These are phyloP conservation scores for Cryptosporidium bovis DNA, from an alignment of 169 alveolate species.

Conservation along the genomic window DNA sequence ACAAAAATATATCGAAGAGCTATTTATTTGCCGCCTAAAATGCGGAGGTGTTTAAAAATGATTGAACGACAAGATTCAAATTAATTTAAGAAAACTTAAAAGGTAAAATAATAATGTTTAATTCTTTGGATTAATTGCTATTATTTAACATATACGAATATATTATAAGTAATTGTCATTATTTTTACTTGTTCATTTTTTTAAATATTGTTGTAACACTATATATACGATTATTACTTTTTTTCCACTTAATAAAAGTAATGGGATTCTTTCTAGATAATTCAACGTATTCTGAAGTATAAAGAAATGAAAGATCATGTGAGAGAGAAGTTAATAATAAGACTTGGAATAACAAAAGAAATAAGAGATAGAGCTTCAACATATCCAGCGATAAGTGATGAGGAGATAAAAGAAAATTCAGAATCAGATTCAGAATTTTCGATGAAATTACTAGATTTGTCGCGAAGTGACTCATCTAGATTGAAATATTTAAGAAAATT, in stretches of 20 bases:
- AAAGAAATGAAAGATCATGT: conserved; percentile 32
- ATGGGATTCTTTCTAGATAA: too few species aligned
- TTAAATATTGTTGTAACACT: too few species aligned
- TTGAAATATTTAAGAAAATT: conserved; percentile 48
- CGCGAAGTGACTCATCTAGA: conserved; percentile 50
- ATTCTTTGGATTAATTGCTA: too few species aligned
- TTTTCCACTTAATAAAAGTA: too few species aligned
- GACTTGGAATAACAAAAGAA: conserved; percentile 41
- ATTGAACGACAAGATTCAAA: not conserved
- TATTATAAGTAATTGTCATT: too few species aligned
- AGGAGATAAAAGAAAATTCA: not conserved
- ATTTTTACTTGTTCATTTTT: too few species aligned
- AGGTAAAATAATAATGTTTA: too few species aligned
- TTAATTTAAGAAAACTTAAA: too few species aligned
- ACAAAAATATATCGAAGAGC: conserved; percentile 8
- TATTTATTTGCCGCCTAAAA: conserved; percentile 41
- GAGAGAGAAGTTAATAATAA: conserved; percentile 32
- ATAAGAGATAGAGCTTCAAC: conserved; percentile 5
- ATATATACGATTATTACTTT: too few species aligned
- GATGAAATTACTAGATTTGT: conserved; percentile 17
- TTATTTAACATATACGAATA: too few species aligned
- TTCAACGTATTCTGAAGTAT: too few species aligned
- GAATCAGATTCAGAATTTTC: conserved; percentile 10
- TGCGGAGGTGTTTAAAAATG: not conserved
- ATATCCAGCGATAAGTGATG: not conserved